These are phyloP conservation scores for Collybiopsis luxurians DNA, from an alignment of 768 basidiomycete genomes.

Conservation along the genomic window DNA sequence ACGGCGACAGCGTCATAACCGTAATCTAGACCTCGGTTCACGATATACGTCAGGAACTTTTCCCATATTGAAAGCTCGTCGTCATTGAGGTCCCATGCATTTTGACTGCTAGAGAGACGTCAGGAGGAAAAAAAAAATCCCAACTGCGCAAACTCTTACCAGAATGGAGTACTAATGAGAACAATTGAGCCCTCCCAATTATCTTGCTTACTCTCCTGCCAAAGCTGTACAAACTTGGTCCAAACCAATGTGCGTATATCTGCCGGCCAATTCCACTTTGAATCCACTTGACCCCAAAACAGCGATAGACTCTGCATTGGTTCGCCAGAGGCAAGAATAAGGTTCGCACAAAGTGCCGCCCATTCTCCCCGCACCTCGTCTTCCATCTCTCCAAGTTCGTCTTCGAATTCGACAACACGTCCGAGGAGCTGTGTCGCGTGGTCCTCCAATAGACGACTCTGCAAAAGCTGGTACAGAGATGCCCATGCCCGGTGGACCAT, in stretches of 20 bases:
- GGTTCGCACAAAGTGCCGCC: slow-evolving; percentile 59
- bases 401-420: slow-evolving; percentile 47
- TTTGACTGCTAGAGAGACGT: slow-evolving; percentile 28
- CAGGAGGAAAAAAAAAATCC: not conserved
- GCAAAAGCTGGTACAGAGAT: slow-evolving; percentile 39
- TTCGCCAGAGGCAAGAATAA: slow-evolving; percentile 39
- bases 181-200: slow-evolving; percentile 55
- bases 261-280: slow-evolving; percentile 34
- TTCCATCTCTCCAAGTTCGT: slow-evolving; percentile 39
- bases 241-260: slow-evolving; percentile 53
- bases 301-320: slow-evolving; percentile 39
- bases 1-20: slow-evolving; percentile 52
- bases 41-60: slow-evolving; percentile 45
- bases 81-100: slow-evolving; percentile 49
- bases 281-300: slow-evolving; percentile 46
- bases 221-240: slow-evolving; percentile 53
- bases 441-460: slow-evolving; percentile 35
- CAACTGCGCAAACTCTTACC: slow-evolving; percentile 34
- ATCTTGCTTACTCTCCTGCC: slow-evolving; percentile 44
- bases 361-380: slow-evolving; percentile 52
- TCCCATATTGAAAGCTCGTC: slow-evolving; percentile 64
- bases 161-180: slow-evolving; percentile 62
- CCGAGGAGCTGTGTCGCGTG: slow-evolving; percentile 46
- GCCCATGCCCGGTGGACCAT: slow-evolving; percentile 61
- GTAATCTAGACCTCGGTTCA: slow-evolving; percentile 58